A percentile compares a stretch with the other conserved stretches of the same genome.
These are phyloP conservation scores for Rhamnella rubrinervis DNA, from an alignment of 331 rosid species.

Conservation along the genomic window DNA sequence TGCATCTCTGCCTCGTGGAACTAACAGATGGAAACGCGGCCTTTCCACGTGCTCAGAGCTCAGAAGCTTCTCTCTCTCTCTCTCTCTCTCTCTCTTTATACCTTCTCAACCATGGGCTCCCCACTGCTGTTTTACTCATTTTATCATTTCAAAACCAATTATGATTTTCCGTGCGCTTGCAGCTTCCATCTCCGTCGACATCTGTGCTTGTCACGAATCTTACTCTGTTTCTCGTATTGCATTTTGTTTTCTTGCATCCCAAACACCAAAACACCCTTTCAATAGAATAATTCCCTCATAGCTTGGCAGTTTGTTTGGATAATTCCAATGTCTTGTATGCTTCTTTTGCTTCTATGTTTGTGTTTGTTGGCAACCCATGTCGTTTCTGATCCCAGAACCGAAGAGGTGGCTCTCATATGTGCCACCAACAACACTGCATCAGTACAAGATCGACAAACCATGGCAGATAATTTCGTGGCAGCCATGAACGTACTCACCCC, in stretches of 20 bases:
- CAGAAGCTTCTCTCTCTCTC: neutral
- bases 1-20: no score
- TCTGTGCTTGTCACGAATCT: neutral
- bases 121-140: neutral
- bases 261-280: neutral
- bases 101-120: neutral
- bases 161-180: neutral
- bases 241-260: neutral
- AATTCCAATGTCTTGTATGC: constrained; percentile 8
- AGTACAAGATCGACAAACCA: constrained; percentile 26
- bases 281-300: no score
- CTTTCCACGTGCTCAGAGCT: no score
- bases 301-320: neutral
- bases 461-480: constrained; percentile 45
- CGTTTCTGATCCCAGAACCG: constrained; percentile 58
- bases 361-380: constrained; percentile 5
- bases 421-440: constrained; percentile 48
- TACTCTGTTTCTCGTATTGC: neutral
- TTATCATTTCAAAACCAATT: neutral
- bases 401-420: constrained; percentile 51
- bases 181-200: neutral
- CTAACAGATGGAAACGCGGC: no score
- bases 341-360: constrained; percentile 21
- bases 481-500: constrained; percentile 53
- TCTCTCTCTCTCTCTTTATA: no score